A percentile compares a stretch with the other conserved stretches of the same genome.
Conservation (phyloP, 208 protist genomes). For the Leptomonas pyrrhocoris region DNA sequence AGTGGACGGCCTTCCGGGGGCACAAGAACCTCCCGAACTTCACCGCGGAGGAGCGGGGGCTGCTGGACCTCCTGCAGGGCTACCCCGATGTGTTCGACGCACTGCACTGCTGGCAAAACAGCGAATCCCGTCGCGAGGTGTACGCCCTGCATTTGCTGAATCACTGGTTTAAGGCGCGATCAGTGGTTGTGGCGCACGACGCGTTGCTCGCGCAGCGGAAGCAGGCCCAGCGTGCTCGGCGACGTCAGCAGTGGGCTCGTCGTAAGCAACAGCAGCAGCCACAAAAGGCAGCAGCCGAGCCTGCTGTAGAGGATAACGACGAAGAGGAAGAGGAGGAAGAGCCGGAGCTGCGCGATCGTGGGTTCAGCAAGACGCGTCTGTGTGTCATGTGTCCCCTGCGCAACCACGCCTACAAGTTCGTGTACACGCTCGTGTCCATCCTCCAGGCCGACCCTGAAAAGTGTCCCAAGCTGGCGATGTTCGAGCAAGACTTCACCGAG, state of each 20-base stretch:
- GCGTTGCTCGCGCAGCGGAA: constrained; percentile 46
- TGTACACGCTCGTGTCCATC: constrained; percentile 83
- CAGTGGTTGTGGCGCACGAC: constrained; percentile 78
- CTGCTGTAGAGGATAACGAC: not conserved
- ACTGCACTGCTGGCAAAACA: constrained; percentile 77
- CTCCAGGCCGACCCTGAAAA: constrained; percentile 63
- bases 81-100: constrained; percentile 84
- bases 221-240: constrained; percentile 7
- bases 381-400: constrained; percentile 94
- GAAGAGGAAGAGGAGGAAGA: constrained; percentile 53
- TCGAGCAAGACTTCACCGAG: constrained; percentile 89
- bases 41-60: constrained; percentile 71
- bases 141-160: constrained; percentile 78
- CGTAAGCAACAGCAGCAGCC: constrained; percentile 8
- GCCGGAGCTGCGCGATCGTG: constrained; percentile 91
- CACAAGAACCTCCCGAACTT: constrained; percentile 33
- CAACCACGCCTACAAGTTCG: constrained; percentile 90
- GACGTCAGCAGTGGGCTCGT: constrained; percentile 5
- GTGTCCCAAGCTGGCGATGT: constrained; percentile 75
- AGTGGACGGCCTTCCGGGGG: constrained; percentile 64
- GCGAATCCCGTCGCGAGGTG: constrained; percentile 68
- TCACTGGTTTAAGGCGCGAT: constrained; percentile 87
- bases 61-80: constrained; percentile 75
- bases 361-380: constrained; percentile 93
- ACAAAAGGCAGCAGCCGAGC: constrained; percentile 1